phyloP scores from a whole-genome alignment of 305 asterid species.

The Fraxinus paxiana region DNA sequence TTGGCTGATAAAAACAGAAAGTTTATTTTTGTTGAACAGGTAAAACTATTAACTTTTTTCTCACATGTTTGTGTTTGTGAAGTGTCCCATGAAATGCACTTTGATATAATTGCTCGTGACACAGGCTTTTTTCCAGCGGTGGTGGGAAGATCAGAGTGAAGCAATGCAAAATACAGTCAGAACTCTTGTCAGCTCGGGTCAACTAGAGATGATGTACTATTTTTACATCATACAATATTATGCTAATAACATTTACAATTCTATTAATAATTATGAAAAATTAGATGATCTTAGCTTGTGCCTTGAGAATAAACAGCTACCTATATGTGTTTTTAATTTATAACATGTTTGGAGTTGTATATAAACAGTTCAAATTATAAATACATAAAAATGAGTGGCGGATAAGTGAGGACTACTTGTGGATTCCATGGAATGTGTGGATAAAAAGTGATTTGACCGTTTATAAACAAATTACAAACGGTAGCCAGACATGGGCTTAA shows the following conservation, averaged over 20 bases:
- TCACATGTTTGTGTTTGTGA: not conserved
- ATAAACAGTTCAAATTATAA: not conserved
- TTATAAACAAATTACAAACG: not conserved
- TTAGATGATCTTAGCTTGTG: not conserved
- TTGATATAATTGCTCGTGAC: conserved; percentile 17
- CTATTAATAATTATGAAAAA: not conserved
- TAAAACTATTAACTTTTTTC: not conserved
- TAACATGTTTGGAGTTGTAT: not conserved
- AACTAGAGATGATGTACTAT: conserved; percentile 80
- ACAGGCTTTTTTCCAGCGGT: conserved; percentile 97
- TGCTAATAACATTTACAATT: not conserved
- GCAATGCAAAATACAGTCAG: conserved; percentile 52
- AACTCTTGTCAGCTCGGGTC: conserved; percentile 69
- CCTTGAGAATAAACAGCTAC: not conserved
- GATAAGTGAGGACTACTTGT: not conserved
- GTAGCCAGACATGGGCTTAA: not conserved
- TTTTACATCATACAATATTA: conserved; percentile 14
- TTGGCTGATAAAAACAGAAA: conserved; percentile 74
- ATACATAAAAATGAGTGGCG: not conserved
- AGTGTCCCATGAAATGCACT: conserved; percentile 11
- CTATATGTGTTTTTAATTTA: not conserved
- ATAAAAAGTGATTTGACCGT: not conserved
- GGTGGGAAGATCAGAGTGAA: conserved; percentile 90
- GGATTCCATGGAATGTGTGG: not conserved
- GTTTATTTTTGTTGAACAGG: conserved; percentile 89